phyloP scores from a whole-genome alignment of 371 early-diverging fungal species.

The Circinella umbellata region DNA sequence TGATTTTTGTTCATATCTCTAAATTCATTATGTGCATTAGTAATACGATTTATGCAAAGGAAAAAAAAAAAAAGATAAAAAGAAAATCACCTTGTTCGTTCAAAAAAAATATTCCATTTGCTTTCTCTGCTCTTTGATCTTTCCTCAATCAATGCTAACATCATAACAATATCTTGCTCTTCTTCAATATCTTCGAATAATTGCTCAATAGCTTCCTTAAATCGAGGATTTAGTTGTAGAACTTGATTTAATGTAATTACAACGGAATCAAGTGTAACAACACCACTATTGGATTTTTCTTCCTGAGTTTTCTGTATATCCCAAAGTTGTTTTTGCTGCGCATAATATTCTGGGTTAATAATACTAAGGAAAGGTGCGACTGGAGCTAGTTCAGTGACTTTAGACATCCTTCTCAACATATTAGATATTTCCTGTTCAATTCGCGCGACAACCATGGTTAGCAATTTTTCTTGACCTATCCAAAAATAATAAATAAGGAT shows the following conservation, averaged over 20 bases:
- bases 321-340: neutral
- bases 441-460: constrained; percentile 23
- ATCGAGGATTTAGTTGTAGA: constrained; percentile 26
- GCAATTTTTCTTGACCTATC: constrained; percentile 37
- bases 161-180: constrained; percentile 54
- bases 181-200: constrained; percentile 49
- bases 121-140: constrained; percentile 26
- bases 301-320: neutral
- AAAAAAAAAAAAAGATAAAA: too few species aligned
- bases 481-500: neutral
- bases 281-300: neutral
- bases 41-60: too few species aligned
- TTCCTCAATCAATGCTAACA: constrained; percentile 47
- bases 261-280: constrained; percentile 26
- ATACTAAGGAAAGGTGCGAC: constrained; percentile 39
- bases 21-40: too few species aligned
- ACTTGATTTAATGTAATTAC: constrained; percentile 34
- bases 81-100: constrained; percentile 21
- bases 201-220: constrained; percentile 27
- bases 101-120: constrained; percentile 37
- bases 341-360: constrained; percentile 28
- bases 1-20: too few species aligned
- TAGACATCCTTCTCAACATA: constrained; percentile 31
- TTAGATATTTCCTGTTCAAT: constrained; percentile 27
- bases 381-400: constrained; percentile 25